These are phyloP conservation scores for Gyromitra esculenta DNA, from an alignment of 2,329 filamentous ascomycete genomes.

Conservation along the genomic window DNA sequence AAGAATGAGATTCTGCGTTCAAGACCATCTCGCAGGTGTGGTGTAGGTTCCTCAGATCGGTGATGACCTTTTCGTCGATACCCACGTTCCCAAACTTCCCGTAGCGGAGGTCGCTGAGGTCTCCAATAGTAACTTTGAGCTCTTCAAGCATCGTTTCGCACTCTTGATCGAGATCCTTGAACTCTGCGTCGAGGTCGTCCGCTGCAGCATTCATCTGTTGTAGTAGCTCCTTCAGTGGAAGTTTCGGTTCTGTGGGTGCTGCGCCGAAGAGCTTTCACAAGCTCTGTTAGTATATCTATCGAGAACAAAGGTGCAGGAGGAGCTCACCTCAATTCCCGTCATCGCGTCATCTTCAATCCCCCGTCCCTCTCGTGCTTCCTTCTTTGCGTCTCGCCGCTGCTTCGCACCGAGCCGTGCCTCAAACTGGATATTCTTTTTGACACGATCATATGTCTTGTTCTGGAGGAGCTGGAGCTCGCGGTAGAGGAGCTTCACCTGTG, in stretches of 20 bases:
- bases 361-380: constrained; percentile 11
- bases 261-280: constrained; percentile 69
- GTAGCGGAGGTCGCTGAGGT: constrained; percentile 83
- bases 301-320: constrained; percentile 48
- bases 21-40: constrained; percentile 67
- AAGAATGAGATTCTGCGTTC: constrained; percentile 51
- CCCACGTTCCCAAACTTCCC: constrained; percentile 75
- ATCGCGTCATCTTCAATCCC: constrained; percentile 48
- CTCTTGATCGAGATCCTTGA: constrained; percentile 72
- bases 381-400: constrained; percentile 36
- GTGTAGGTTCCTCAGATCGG: constrained; percentile 72
- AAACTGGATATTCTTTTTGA: constrained; percentile 72
- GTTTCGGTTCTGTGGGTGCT: constrained; percentile 59
- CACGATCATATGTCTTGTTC: constrained; percentile 72
- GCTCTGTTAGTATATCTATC: not conserved
- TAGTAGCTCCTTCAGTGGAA: constrained; percentile 54
- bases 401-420: constrained; percentile 71
- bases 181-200: constrained; percentile 73
- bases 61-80: constrained; percentile 73
- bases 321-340: constrained; percentile 62
- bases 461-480: constrained; percentile 81
- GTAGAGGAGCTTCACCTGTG: constrained; percentile 76
- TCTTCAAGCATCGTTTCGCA: constrained; percentile 69
- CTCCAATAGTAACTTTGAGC: constrained; percentile 73
- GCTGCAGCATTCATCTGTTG: constrained; percentile 72